Evolutionary conservation across 1,284 basidiomycete genomes (phyloP).

Genomic region (Grifola frondosa): DNA sequence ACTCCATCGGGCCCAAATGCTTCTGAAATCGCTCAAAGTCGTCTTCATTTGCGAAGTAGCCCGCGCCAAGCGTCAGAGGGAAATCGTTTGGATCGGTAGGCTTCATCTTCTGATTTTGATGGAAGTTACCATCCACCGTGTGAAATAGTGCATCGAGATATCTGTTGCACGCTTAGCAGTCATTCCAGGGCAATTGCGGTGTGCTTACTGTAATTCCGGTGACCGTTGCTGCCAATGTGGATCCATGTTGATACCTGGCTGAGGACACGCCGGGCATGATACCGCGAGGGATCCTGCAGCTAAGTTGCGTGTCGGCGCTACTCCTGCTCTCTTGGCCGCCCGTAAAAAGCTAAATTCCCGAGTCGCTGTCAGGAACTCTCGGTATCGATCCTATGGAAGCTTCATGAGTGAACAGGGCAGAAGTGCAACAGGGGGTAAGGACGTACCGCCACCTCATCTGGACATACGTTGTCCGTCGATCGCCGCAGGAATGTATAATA

Average conservation of each 20-base stretch:
- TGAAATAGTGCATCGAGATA: slow-evolving; percentile 7
- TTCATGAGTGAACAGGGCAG: neutral
- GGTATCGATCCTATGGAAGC: slow-evolving; percentile 15
- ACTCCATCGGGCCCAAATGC: neutral
- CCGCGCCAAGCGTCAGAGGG: slow-evolving; percentile 2
- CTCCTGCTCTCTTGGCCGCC: neutral
- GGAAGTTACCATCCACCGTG: slow-evolving; percentile 13
- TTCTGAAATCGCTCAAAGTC: slow-evolving; percentile 7
- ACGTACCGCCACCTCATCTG: slow-evolving; percentile 6
- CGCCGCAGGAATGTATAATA: slow-evolving; percentile 6
- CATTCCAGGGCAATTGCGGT: neutral
- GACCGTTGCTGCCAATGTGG: slow-evolving; percentile 7
- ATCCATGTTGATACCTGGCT: slow-evolving; percentile 21
- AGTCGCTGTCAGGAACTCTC: slow-evolving; percentile 11
- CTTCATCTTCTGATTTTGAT: slow-evolving; percentile 7
- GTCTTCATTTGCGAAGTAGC: slow-evolving; percentile 8
- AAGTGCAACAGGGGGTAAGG: neutral
- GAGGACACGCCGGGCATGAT: slow-evolving; percentile 12
- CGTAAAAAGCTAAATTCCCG: slow-evolving; percentile 11
- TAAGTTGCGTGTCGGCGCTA: neutral
- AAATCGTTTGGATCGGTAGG: slow-evolving; percentile 6
- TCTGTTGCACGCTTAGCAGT: neutral
- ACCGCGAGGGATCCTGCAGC: neutral
- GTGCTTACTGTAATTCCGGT: too few species aligned
- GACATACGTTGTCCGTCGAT: slow-evolving; percentile 3